Percentiles rank a stretch among this genome's conserved stretches.
These are phyloP conservation scores for Heritiera littoralis DNA, from an alignment of 345 rosid genomes.

Conservation along the genomic window DNA sequence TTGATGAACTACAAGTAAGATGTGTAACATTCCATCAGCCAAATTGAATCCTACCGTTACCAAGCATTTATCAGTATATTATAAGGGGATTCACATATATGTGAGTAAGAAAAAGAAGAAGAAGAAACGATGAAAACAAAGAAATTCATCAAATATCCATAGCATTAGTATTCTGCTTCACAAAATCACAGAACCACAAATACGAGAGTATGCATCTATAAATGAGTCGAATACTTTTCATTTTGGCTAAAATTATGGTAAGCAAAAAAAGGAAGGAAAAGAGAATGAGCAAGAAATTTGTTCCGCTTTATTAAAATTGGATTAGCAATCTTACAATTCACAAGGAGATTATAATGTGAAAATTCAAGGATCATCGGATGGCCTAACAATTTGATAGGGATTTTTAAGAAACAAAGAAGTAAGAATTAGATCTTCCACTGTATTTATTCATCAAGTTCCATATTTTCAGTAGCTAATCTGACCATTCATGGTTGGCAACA, in stretches of 20 bases:
- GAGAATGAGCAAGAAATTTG: background rate
- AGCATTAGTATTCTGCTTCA: background rate
- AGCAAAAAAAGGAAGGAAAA: no score
- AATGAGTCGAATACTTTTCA: background rate
- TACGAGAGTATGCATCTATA: no score
- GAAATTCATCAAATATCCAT: background rate
- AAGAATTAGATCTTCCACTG: no score
- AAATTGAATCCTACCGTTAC: background rate
- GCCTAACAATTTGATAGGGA: no score
- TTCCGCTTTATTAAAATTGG: background rate
- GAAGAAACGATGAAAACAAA: background rate
- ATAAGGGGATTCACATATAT: background rate
- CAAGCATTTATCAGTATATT: background rate
- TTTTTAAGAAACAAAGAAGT: no score
- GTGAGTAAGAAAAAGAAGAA: background rate
- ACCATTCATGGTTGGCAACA: no score
- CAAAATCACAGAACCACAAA: no score
- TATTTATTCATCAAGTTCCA: no score
- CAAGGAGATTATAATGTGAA: background rate
- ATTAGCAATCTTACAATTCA: background rate
- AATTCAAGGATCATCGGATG: no score
- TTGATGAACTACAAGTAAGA: background rate
- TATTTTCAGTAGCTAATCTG: no score
- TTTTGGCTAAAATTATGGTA: background rate
- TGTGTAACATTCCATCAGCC: no score